Base-by-base conservation (phyloP, 176 grass and related monocot genomes). In the Dendrocalamus sinicus region DNA sequence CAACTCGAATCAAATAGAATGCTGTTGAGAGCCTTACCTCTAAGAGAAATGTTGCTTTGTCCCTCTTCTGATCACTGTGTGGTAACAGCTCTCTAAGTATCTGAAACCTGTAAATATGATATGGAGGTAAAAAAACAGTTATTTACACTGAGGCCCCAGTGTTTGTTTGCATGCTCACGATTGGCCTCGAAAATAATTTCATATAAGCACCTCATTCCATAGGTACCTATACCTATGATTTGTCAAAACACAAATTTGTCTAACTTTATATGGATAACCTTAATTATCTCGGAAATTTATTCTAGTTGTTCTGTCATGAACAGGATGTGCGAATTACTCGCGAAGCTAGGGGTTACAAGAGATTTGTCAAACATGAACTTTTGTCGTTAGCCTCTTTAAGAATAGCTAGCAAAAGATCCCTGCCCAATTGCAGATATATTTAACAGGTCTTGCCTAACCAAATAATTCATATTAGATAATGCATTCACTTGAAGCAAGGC, bases 51-150 rank as follows among this genome's bases (percentile, higher is more conserved):
- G 97, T 94, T 26, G 97, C 97, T 86, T 99, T 99, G 73, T 99
- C 97, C 78, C 97, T 94, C 90, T 99, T 99, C 83, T 99, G 97
- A 94, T 99, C 94, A 78, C 47, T 96, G 62, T 99, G 94, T 60
- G 97, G 97, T 72, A 99, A 94, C 23, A 99, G 67, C 74, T 99
- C 97, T 57, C 97, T 91, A 81, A 99, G 93, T 90, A 99, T 96
- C 90, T 96, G 97, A 91, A 99, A 99, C 87, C 97, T 99, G 92
- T 84, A 86, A n/a, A 59, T 74, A 72, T 59, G 75, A 74, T 65
- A 22, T 84, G 19, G 13, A 81, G 76, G 13, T 16, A 39, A 72
- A 26, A 26, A 23, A 15, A 70, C 10, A 26, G 46, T 87, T 70
- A 84, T 30, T 62, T 44, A 75, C 55, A 61, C 55, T 24, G 11